Evolutionary conservation across 257 asterid species (phyloP).

Genomic region (Asclepias syriaca): DNA sequence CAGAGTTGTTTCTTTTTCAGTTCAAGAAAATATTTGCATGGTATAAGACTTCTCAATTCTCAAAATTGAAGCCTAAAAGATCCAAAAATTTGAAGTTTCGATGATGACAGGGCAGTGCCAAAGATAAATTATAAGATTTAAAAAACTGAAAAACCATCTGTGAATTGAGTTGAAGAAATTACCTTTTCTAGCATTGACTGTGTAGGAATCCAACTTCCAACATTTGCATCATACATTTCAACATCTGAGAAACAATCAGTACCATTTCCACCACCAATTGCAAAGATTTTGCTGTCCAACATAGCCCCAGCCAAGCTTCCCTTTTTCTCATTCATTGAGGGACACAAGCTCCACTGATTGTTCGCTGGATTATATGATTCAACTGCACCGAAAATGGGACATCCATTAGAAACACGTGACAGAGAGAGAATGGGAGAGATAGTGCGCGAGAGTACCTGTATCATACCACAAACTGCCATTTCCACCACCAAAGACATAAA

Average conservation of each 20-base stretch:
- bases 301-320: slow-evolving; percentile 77
- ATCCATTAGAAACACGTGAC: neutral
- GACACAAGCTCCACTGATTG: slow-evolving; percentile 55
- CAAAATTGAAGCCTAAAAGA: neutral
- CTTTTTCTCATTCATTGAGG: slow-evolving; percentile 50
- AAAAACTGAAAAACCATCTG: neutral
- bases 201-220: slow-evolving; percentile 72
- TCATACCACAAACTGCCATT: slow-evolving; percentile 46
- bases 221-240: slow-evolving; percentile 67
- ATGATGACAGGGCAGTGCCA: neutral
- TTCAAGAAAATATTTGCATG: neutral
- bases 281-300: slow-evolving; percentile 60
- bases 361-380: slow-evolving; percentile 60
- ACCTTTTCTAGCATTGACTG: slow-evolving; percentile 86
- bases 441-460: slow-evolving; percentile 45
- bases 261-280: slow-evolving; percentile 85
- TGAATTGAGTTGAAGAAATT: neutral
- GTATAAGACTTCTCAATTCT: slow-evolving; percentile 4
- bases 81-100: neutral
- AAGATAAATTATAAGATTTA: neutral
- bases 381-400: slow-evolving; percentile 42
- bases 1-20: neutral
- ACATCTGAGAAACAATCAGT: slow-evolving; percentile 54
- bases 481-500: slow-evolving; percentile 85
- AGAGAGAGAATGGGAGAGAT: slow-evolving; percentile 1